These are phyloP conservation scores for Magnaporthiopsis rhizophila DNA, from an alignment of 2,329 filamentous ascomycete genomes.

Conservation along the genomic window DNA sequence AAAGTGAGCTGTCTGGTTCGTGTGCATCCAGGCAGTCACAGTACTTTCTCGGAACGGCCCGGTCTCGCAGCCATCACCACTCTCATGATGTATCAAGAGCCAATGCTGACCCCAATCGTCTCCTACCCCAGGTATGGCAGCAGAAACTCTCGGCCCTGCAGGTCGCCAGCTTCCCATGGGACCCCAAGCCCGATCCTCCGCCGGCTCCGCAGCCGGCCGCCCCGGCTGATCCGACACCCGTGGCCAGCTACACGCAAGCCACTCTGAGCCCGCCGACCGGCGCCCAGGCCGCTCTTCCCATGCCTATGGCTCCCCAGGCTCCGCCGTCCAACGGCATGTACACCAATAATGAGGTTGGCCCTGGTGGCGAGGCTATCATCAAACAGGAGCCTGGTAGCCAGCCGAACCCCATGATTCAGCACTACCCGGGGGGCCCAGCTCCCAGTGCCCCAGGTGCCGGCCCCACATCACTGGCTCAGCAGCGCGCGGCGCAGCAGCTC, in stretches of 20 bases:
- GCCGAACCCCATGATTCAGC: conserved; percentile 30
- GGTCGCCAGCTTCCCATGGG: conserved; percentile 90
- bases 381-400: conserved; percentile 40
- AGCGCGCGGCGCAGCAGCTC: conserved; percentile 49
- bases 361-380: conserved; percentile 33
- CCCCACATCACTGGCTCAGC: conserved; percentile 19
- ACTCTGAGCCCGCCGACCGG: conserved; percentile 26
- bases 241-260: conserved; percentile 24
- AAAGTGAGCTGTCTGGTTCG: too few relatives aligned
- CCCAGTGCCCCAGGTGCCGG: conserved; percentile 17
- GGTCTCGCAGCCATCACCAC: too few relatives aligned
- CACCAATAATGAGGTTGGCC: conserved; percentile 24
- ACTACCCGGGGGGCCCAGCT: conserved; percentile 17
- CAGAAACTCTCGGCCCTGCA: conserved; percentile 76
- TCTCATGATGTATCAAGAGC: neutral
- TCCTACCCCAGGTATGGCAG: conserved; percentile 71
- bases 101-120: neutral
- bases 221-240: conserved; percentile 14
- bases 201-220: conserved; percentile 11
- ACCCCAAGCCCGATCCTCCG: conserved; percentile 66
- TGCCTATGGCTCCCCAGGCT: conserved; percentile 1
- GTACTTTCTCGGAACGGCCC: neutral
- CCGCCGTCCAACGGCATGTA: conserved; percentile 20
- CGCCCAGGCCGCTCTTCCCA: conserved; percentile 14
- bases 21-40: too few relatives aligned